These are phyloP conservation scores for Lecanoromycetidae sp. DNA, from an alignment of 2,329 filamentous ascomycete genomes.

Conservation along the genomic window DNA sequence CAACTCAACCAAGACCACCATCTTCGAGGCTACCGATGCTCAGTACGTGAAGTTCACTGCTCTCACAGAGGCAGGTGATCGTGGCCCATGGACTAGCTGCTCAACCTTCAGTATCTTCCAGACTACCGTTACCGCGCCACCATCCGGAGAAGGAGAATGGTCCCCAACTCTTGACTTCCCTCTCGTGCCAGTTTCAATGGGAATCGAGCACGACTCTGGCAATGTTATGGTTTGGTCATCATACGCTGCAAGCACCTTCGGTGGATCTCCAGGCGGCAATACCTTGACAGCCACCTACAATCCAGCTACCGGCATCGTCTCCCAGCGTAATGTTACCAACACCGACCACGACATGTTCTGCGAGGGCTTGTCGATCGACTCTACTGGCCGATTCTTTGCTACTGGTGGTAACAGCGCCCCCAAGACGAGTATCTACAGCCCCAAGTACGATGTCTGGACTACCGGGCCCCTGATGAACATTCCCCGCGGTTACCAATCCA, in stretches of 20 bases:
- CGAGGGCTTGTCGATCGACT: constrained; percentile 41
- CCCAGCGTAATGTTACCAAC: constrained; percentile 12
- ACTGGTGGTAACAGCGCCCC: constrained; percentile 41
- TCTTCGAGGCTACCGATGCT: constrained; percentile 24
- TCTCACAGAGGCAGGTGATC: constrained; percentile 21
- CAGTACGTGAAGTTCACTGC: constrained; percentile 26
- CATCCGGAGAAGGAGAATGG: constrained; percentile 25
- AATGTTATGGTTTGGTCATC: constrained; percentile 16
- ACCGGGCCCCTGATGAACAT: constrained; percentile 29
- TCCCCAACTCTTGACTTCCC: constrained; percentile 28
- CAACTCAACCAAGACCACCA: constrained; percentile 23
- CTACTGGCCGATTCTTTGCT: constrained; percentile 39
- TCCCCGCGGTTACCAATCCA: constrained; percentile 42
- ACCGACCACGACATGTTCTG: constrained; percentile 26
- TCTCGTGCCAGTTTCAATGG: constrained; percentile 27
- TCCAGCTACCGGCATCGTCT: constrained; percentile 8
- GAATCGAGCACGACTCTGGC: constrained; percentile 18
- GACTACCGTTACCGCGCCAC: constrained; percentile 13
- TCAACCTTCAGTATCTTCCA: constrained; percentile 25
- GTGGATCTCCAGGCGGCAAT: constrained; percentile 6
- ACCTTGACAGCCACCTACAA: constrained; percentile 15
- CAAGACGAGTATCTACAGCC: constrained; percentile 39
- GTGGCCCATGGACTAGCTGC: constrained; percentile 25
- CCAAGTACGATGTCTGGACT: constrained; percentile 29
- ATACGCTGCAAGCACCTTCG: constrained; percentile 15